Evolutionary conservation across 2,329 filamentous ascomycete species (phyloP).

Genomic region (Exophiala sp.): DNA sequence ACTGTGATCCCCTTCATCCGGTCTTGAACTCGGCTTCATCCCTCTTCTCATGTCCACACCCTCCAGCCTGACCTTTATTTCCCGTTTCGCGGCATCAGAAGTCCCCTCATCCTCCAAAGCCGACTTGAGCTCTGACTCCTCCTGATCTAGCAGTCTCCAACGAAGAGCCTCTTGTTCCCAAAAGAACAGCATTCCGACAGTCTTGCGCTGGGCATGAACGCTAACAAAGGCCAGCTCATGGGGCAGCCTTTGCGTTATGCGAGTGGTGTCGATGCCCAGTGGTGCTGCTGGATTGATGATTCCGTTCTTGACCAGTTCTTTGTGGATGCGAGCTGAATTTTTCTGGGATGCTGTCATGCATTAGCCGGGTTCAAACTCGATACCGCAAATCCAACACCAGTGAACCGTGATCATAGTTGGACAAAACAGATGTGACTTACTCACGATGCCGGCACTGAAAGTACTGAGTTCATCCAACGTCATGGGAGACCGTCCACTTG

Average conservation of each 20-base stretch:
- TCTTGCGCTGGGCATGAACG: conserved; percentile 1
- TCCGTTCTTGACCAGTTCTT: neutral
- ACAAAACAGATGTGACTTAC: neutral
- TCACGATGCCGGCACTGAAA: neutral
- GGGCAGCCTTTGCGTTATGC: neutral
- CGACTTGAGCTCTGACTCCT: neutral
- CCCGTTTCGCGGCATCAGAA: neutral
- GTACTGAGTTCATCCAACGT: neutral
- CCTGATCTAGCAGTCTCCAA: conserved; percentile 4
- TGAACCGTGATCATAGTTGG: neutral
- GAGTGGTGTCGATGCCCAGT: conserved; percentile 1
- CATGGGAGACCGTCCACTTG: neutral
- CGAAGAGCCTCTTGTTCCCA: conserved; percentile 5
- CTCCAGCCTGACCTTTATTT: neutral
- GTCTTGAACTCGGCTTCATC: neutral
- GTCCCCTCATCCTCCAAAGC: neutral
- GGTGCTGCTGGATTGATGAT: neutral
- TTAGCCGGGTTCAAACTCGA: too few relatives aligned
- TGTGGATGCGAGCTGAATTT: conserved; percentile 1
- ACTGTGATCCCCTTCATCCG: neutral
- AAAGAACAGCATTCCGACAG: conserved; percentile 7
- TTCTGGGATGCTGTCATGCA: neutral
- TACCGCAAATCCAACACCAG: too few relatives aligned
- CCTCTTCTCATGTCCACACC: neutral
- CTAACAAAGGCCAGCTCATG: conserved; percentile 6